Percentiles rank a stretch among this genome's conserved stretches.
These are phyloP conservation scores for Leishmania arabica DNA, from an alignment of 208 protist species.

Conservation along the genomic window DNA sequence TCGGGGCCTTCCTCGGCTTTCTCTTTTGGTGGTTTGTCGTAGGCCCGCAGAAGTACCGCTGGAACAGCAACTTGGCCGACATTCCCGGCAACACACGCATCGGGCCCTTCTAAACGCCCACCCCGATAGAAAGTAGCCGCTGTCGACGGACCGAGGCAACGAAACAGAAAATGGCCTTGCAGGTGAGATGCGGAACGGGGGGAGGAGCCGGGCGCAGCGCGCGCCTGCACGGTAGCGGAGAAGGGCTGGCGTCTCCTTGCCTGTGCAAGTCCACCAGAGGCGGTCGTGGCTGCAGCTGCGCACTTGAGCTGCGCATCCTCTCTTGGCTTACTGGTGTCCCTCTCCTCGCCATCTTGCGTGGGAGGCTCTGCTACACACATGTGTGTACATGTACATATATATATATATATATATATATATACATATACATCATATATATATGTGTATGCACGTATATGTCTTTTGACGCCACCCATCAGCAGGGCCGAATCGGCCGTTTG, in stretches of 20 bases:
- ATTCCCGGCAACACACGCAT: slow-evolving; percentile 81
- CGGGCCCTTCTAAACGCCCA: slow-evolving; percentile 61
- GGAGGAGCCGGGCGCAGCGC: not conserved
- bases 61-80: slow-evolving; percentile 72
- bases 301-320: not conserved
- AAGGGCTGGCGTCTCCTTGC: not conserved
- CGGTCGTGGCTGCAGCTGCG: not conserved
- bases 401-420: not conserved
- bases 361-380: too few relatives aligned
- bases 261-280: not conserved
- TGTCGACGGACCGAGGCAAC: not conserved
- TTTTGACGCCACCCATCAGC: not conserved
- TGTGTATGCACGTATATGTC: not conserved
- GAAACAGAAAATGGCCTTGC: not conserved
- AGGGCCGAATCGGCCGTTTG: not conserved
- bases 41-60: slow-evolving; percentile 83
- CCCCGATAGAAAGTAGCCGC: not conserved
- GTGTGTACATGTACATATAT: not conserved
- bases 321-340: not conserved
- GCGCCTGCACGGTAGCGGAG: not conserved
- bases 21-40: slow-evolving; percentile 90
- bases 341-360: not conserved
- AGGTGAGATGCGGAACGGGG: not conserved
- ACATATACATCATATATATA: too few relatives aligned
- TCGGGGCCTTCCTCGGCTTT: slow-evolving; percentile 71